Conservation (phyloP, 768 basidiomycete genomes). For the Gymnopilus junonius region DNA sequence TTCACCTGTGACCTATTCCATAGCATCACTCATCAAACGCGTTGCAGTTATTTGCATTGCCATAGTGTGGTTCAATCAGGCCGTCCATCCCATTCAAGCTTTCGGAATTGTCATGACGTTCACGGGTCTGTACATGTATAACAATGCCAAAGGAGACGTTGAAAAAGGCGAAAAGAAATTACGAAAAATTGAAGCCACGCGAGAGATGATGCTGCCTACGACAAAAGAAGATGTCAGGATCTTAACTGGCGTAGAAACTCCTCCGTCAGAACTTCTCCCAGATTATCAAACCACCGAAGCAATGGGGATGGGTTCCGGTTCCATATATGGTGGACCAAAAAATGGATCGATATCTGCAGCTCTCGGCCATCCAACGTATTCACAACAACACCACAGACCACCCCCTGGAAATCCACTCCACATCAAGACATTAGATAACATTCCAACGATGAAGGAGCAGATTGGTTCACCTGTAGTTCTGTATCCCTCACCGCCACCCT, state of each 20-base stretch:
- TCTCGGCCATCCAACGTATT: constrained; percentile 14
- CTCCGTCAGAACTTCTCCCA: constrained; percentile 29
- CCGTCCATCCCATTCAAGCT: constrained; percentile 82
- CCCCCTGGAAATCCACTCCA: constrained; percentile 20
- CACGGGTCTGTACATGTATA: constrained; percentile 93
- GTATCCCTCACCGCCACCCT: constrained; percentile 56
- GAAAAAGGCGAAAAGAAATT: constrained; percentile 92
- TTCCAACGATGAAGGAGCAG: constrained; percentile 23
- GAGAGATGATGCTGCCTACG: constrained; percentile 70
- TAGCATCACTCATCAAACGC: constrained; percentile 97
- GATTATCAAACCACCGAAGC: constrained; percentile 33
- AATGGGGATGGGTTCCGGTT: constrained; percentile 40
- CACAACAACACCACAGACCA: constrained; percentile 25
- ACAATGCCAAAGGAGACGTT: constrained; percentile 90
- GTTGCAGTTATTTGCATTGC: constrained; percentile 98
- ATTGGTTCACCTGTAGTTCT: constrained; percentile 37
- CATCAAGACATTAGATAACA: constrained; percentile 27
- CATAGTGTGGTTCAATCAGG: constrained; percentile 94
- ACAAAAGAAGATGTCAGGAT: constrained; percentile 64
- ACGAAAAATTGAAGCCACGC: constrained; percentile 73
- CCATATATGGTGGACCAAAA: constrained; percentile 40
- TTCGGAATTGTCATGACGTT: constrained; percentile 93
- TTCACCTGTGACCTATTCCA: constrained; percentile 98
- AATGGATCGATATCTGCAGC: constrained; percentile 32
- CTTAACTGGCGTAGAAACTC: constrained; percentile 45